Evolutionary conservation across 1,284 basidiomycete species (phyloP), one percentile per base, ranked within the genome.

Genomic region (Ceratobasidium theobromae): DNA sequence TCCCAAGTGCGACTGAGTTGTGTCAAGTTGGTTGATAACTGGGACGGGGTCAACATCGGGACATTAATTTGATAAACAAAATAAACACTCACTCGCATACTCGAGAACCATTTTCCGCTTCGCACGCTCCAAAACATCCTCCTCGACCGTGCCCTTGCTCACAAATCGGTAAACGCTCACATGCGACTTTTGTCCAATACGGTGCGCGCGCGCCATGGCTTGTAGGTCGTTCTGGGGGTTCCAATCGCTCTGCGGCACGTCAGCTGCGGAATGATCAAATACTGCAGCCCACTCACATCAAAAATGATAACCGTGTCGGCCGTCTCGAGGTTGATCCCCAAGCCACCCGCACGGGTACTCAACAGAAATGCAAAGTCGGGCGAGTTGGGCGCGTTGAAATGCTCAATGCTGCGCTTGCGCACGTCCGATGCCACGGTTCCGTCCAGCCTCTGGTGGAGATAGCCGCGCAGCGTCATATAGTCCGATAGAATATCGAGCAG

Each of bases 71-170:
- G 16, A 32, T 21, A 60, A 60, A 64, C 3, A 12, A 16, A 12
- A 33, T 1, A 21, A 25, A n/a, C 45, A 87, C 93, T 76, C 76
- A 95, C 93, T 98, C 57, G 96, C 97, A 80, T 99, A 98, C 77
- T 99, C 97, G 71, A 99, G 81, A 65, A 99, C 94, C 96, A 99
- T 99, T 82, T 99, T 99, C 80, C 95, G 91, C 84, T 97, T 96
- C 18, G 97, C 97, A 46, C 95, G 86, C 79, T 99, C 96, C 43
- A 99, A 84, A 25, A 99, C 92, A 74, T 99, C 96, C 78, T 99
- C 97, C 77, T 99, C 97, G 83, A 99, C 95, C 14, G 96, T 99
- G 75, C 98, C 96, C 79, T 99, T 98, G 74, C 94, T 96, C 73
- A 99, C 93, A 74, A 99, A 91, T 45, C 96, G 89, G 78, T 98